A percentile compares a stretch with the other conserved stretches of the same genome.
phyloP scores from a whole-genome alignment of 2,329 filamentous ascomycete genomes.

The Aspergillus neoniger region DNA sequence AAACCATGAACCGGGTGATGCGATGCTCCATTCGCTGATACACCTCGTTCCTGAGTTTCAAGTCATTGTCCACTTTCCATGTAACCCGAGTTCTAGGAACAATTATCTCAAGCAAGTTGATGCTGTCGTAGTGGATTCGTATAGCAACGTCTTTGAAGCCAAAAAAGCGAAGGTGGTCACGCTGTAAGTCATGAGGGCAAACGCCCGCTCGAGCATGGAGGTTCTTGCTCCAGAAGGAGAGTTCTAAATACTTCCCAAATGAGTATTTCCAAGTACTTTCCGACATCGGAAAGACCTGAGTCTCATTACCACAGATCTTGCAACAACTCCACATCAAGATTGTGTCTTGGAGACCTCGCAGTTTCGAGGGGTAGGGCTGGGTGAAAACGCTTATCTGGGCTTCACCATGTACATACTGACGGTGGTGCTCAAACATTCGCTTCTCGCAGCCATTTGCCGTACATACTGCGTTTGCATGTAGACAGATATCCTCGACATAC shows the following conservation, averaged over 20 bases:
- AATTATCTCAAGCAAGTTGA: constrained; percentile 90
- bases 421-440: constrained; percentile 87
- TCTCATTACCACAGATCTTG: constrained; percentile 87
- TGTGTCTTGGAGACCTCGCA: constrained; percentile 67
- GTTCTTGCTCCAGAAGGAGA: constrained; percentile 92
- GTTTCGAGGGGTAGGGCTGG: constrained; percentile 69
- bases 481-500: constrained; percentile 88
- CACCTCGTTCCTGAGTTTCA: constrained; percentile 89
- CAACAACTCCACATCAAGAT: constrained; percentile 99
- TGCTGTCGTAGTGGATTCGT: constrained; percentile 87
- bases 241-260: constrained; percentile 95
- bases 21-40: constrained; percentile 79
- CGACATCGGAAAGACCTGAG: constrained; percentile 87
- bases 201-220: constrained; percentile 71
- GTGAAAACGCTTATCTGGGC: constrained; percentile 91
- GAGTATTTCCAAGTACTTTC: constrained; percentile 97
- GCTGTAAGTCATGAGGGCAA: constrained; percentile 90
- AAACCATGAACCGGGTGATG: constrained; percentile 82
- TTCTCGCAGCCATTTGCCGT: constrained; percentile 82
- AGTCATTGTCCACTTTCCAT: constrained; percentile 95
- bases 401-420: constrained; percentile 95
- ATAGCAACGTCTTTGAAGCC: constrained; percentile 82
- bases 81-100: constrained; percentile 88
- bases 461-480: constrained; percentile 74
- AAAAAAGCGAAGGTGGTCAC: constrained; percentile 91